phyloP scores from a whole-genome alignment of 306 rosid species.

The Castanospermum australe region DNA sequence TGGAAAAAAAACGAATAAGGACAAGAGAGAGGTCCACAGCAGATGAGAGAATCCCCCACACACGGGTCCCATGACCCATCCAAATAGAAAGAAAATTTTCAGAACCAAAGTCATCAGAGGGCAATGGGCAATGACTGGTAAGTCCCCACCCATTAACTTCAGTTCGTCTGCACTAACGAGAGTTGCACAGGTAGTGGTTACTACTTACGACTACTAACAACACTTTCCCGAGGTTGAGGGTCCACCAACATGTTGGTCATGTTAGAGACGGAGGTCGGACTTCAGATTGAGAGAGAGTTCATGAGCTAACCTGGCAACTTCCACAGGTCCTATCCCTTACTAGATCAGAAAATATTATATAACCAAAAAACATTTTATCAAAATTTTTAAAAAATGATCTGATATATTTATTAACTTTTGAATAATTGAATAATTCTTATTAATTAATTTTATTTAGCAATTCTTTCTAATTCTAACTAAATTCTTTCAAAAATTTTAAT shows the following conservation, averaged over 20 bases:
- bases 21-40: not conserved
- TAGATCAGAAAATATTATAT: too few relatives aligned
- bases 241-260: slow-evolving; percentile 17
- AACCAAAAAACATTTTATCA: too few relatives aligned
- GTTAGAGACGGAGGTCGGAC: too few relatives aligned
- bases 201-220: not conserved
- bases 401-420: too few relatives aligned
- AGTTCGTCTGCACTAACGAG: not conserved
- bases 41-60: not conserved
- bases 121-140: not conserved
- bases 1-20: not conserved
- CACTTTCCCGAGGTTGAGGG: not conserved
- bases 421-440: too few relatives aligned
- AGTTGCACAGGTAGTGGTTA: slow-evolving; percentile 16
- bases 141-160: slow-evolving; percentile 8
- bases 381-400: too few relatives aligned
- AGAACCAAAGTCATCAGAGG: not conserved
- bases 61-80: slow-evolving; percentile 16
- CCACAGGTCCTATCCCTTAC: too few relatives aligned
- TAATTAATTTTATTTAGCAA: too few relatives aligned
- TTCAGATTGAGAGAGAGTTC: not conserved
- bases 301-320: too few relatives aligned
- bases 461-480: too few relatives aligned
- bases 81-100: slow-evolving; percentile 2
- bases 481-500: too few relatives aligned